phyloP scores from a whole-genome alignment of 371 early-diverging fungal genomes.

The Mucor circinelloides region DNA sequence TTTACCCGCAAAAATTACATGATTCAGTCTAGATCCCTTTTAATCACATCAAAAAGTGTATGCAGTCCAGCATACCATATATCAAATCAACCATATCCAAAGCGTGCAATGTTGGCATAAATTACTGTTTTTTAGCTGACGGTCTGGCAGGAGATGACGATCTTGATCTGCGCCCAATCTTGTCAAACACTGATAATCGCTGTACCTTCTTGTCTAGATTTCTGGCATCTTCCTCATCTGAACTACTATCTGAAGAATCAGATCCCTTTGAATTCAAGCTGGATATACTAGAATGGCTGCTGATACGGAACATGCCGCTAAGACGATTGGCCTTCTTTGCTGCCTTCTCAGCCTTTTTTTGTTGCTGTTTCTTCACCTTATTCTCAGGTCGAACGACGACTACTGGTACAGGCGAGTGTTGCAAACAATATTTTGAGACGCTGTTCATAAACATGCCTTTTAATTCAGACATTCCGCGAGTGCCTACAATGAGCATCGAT shows the following conservation, averaged over 20 bases:
- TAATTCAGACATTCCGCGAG: slow-evolving; percentile 59
- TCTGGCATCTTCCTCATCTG: slow-evolving; percentile 15
- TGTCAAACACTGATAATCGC: slow-evolving; percentile 37
- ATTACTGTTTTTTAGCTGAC: slow-evolving; percentile 6
- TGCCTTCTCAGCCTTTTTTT: slow-evolving; percentile 30
- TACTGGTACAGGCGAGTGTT: slow-evolving; percentile 62
- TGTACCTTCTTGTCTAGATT: slow-evolving; percentile 34
- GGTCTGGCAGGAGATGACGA: slow-evolving; percentile 39
- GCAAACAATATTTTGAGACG: slow-evolving; percentile 62
- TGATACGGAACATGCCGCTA: slow-evolving; percentile 46
- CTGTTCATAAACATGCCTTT: slow-evolving; percentile 63
- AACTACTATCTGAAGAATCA: slow-evolving; percentile 29
- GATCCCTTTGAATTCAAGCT: slow-evolving; percentile 27
- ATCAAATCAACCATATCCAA: background rate
- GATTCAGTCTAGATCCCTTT: background rate
- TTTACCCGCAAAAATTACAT: too few species aligned
- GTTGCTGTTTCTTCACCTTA: slow-evolving; percentile 44
- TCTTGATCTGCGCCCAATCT: slow-evolving; percentile 40
- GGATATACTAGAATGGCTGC: slow-evolving; percentile 28
- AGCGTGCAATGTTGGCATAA: background rate
- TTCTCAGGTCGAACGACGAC: slow-evolving; percentile 62
- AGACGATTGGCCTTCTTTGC: slow-evolving; percentile 43
- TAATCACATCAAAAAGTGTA: background rate
- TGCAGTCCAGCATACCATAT: background rate
- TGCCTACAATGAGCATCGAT: slow-evolving; percentile 64